Conservation (phyloP, 2,329 filamentous ascomycete genomes). For the Hypoxylon rubiginosum region DNA sequence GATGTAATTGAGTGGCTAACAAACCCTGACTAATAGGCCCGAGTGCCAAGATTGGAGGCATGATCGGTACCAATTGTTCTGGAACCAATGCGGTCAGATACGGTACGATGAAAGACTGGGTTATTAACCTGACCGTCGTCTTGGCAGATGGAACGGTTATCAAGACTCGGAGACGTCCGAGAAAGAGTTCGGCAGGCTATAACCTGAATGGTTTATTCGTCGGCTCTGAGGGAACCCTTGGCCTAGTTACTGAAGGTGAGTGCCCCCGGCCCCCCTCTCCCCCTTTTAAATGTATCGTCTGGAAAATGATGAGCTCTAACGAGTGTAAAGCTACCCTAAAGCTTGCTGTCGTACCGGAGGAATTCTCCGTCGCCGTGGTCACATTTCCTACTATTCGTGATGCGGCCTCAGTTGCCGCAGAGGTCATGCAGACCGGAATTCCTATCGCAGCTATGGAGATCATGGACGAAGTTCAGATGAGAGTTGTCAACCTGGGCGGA, state of each 20-base stretch:
- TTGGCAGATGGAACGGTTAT: conserved; percentile 83
- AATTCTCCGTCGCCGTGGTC: conserved; percentile 83
- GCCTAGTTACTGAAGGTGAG: conserved; percentile 79
- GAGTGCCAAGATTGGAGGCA: conserved; percentile 82
- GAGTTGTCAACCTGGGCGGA: conserved; percentile 81
- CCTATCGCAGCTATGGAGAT: conserved; percentile 85
- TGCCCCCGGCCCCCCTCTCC: neutral
- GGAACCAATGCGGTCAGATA: conserved; percentile 86
- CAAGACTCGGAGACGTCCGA: conserved; percentile 82
- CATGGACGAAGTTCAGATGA: conserved; percentile 92
- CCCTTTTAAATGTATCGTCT: neutral
- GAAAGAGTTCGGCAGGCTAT: conserved; percentile 86
- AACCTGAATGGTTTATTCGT: conserved; percentile 86
- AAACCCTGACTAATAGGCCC: conserved; percentile 57
- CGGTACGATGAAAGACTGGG: conserved; percentile 90
- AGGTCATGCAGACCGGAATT: conserved; percentile 80
- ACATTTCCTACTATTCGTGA: conserved; percentile 83
- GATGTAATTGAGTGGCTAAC: conserved; percentile 38
- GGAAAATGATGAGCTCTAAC: conserved; percentile 8
- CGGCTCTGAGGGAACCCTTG: conserved; percentile 84
- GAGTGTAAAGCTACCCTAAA: conserved; percentile 76
- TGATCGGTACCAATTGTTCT: conserved; percentile 84
- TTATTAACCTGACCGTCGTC: conserved; percentile 85
- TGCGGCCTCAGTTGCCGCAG: conserved; percentile 79
- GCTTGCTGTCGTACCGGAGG: conserved; percentile 80